Evolutionary conservation across 345 rosid species (phyloP).

Genomic region (Salix exigua): DNA sequence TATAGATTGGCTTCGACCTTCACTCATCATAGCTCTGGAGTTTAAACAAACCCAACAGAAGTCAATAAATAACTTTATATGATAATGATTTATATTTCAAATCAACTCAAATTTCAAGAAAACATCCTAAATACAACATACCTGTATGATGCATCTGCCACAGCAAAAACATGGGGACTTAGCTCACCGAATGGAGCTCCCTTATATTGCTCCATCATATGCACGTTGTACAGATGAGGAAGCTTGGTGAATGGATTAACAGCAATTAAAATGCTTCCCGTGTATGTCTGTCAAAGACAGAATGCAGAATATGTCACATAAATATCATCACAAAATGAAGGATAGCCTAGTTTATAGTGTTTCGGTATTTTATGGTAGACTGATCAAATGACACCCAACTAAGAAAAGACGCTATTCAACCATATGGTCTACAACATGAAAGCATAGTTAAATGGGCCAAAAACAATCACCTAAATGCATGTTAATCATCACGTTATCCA

Average conservation of each 20-base stretch:
- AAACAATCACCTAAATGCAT: no score
- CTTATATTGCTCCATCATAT: constrained; percentile 99
- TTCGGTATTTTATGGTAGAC: background rate
- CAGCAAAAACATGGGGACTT: constrained; percentile 99
- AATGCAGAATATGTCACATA: background rate
- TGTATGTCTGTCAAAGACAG: constrained; percentile 64
- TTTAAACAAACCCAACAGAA: constrained; percentile 30
- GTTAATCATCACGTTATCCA: no score
- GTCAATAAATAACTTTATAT: constrained; percentile 19
- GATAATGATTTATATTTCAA: constrained; percentile 13
- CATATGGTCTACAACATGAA: background rate
- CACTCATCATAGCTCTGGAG: constrained; percentile 87
- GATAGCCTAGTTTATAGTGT: background rate
- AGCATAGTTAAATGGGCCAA: no score
- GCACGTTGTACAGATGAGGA: constrained; percentile 91
- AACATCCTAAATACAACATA: constrained; percentile 20
- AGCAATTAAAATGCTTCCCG: constrained; percentile 97
- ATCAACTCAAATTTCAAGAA: constrained; percentile 3
- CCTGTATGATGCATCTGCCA: constrained; percentile 98
- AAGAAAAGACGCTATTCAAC: background rate
- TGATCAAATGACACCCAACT: background rate
- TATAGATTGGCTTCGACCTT: constrained; percentile 85
- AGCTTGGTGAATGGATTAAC: constrained; percentile 97
- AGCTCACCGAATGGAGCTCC: constrained; percentile 97
- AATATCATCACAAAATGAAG: constrained; percentile 5